Evolutionary conservation across 768 basidiomycete species (phyloP), one percentile per base, ranked within the genome.

Genomic region (Rubroboletus pulcherrimus): DNA sequence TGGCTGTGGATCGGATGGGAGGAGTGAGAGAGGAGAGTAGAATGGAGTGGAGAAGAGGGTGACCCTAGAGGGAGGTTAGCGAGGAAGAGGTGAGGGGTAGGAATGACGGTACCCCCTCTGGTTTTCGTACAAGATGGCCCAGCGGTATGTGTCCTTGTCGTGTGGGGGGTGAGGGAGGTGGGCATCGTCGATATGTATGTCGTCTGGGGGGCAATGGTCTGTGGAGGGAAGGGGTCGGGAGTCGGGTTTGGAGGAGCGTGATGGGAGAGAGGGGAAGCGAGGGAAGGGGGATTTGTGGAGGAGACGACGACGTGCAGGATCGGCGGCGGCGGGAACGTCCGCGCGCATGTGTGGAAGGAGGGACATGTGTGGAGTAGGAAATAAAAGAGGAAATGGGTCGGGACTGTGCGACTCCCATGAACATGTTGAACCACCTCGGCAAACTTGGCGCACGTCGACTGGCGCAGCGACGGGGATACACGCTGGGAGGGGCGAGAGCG

Each of bases 121-220:
- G 65, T 92, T 91, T 72, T 93, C 90, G 57, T 89, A 90, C 10
- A 92, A 63, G 10, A 87, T 68, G 7, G 87, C 90, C 90, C 90
- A 93, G 68, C 80, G 78, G 66, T 87, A 92, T 12, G 77, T 70
- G 63, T 87, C 83, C 52, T 70, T 67, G 58, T 75, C 71, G 19
- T 74, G 64, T 49, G 66, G 60, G 31, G 68, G 58, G 29, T 62
- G 55, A 12, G 67, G 38, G 63, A 64, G 53, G 52, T 35, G 53
- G 29, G 52, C 26, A 9, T 60, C 52, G 51, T 75, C 69, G 26
- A 79, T 62, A 51, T 44, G 63, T 37, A 79, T 79, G 49, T 64
- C 61, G 30, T 62, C 46, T 3, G 51, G 14, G 31, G 45, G 24
- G 34, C 26, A 26, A 26, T 11, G 8, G 44, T 49, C 46, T 11